These are phyloP conservation scores for Fusarium euwallaceae DNA, from an alignment of 2,329 filamentous ascomycete genomes.

Conservation along the genomic window DNA sequence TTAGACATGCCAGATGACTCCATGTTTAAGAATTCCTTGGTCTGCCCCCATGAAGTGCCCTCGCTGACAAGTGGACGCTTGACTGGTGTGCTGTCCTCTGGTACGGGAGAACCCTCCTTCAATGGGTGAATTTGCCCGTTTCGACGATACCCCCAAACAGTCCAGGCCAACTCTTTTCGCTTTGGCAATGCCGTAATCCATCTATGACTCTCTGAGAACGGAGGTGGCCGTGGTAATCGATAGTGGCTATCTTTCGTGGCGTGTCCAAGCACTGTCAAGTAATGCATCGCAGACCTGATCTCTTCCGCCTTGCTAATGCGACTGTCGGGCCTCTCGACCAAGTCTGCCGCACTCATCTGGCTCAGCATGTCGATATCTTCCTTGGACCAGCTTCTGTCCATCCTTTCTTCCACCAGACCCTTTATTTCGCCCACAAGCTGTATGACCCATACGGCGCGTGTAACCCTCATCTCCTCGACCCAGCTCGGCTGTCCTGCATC, in stretches of 20 bases:
- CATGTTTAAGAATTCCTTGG: background rate
- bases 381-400: background rate
- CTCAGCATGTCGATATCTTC: conserved; percentile 8
- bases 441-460: conserved; percentile 36
- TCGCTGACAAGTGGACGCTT: background rate
- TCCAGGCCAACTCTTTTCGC: background rate
- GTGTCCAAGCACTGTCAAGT: conserved; percentile 12
- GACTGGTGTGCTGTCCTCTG: background rate
- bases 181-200: conserved; percentile 22
- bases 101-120: background rate
- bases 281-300: conserved; percentile 14
- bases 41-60: background rate
- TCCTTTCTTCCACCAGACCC: background rate
- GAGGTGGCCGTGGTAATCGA: conserved; percentile 17
- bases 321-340: conserved; percentile 1
- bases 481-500: conserved; percentile 34
- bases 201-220: conserved; percentile 2
- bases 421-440: conserved; percentile 24
- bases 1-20: conserved; percentile 3
- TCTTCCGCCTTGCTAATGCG: conserved; percentile 6
- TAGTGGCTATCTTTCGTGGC: conserved; percentile 11
- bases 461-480: conserved; percentile 44
- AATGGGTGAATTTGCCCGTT: background rate
- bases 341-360: background rate
- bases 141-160: background rate